phyloP scores from a whole-genome alignment of 208 protist genomes.

The Acanthamoeba triangularis region DNA sequence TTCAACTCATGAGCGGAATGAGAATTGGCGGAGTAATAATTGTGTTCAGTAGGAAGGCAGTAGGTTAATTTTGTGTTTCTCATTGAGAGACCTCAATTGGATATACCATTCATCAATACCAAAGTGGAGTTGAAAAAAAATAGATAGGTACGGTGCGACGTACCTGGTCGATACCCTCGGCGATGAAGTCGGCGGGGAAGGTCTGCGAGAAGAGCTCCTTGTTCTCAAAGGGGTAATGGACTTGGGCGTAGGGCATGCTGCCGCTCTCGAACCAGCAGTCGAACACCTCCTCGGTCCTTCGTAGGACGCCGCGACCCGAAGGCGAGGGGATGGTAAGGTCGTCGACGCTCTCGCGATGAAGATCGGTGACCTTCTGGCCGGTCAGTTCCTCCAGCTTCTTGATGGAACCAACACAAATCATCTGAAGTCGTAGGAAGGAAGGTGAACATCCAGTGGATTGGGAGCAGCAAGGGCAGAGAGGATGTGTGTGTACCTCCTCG shows the following conservation, averaged over 20 bases:
- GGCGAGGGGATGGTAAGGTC: conserved; percentile 98
- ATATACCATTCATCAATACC: neutral
- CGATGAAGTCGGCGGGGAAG: conserved; percentile 99
- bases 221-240: conserved; percentile 99
- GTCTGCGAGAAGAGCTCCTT: conserved; percentile 94
- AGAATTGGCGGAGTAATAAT: conserved; percentile 64
- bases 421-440: conserved; percentile 92
- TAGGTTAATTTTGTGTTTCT: conserved; percentile 26
- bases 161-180: conserved; percentile 98
- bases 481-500: neutral
- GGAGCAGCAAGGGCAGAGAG: neutral
- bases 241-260: conserved; percentile 99
- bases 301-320: conserved; percentile 92
- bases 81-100: neutral
- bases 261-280: conserved; percentile 99
- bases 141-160: neutral
- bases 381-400: conserved; percentile 98
- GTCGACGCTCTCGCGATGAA: conserved; percentile 99
- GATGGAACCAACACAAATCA: conserved; percentile 97
- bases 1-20: too few relatives aligned
- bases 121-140: neutral
- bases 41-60: conserved; percentile 86
- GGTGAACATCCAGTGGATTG: too few relatives aligned
- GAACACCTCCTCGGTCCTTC: conserved; percentile 98
- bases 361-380: conserved; percentile 96